Evolutionary conservation across 1,284 basidiomycete species (phyloP).

Genomic region (Pseudomicrostroma phylloplanum): DNA sequence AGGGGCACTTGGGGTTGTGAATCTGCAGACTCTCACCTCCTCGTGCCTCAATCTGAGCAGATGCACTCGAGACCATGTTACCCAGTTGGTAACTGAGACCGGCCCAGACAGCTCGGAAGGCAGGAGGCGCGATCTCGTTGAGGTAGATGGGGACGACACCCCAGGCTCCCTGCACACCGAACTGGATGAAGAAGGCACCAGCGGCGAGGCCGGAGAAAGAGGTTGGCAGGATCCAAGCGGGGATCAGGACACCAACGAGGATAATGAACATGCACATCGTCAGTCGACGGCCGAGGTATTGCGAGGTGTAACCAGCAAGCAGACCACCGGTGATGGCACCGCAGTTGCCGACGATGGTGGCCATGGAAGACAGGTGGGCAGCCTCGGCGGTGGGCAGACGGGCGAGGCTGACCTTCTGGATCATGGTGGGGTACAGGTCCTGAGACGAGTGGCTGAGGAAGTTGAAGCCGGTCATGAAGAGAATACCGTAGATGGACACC

Average conservation of each 20-base stretch:
- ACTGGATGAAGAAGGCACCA: conserved; percentile 55
- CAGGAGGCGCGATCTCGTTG: conserved; percentile 82
- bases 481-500: conserved; percentile 70
- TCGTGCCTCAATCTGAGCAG: conserved; percentile 84
- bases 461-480: conserved; percentile 65
- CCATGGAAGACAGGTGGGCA: conserved; percentile 64
- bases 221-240: conserved; percentile 52
- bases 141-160: conserved; percentile 72
- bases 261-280: conserved; percentile 64
- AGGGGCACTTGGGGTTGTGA: conserved; percentile 29
- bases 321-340: conserved; percentile 71
- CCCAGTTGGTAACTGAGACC: conserved; percentile 76
- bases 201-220: conserved; percentile 49
- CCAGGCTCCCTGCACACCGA: conserved; percentile 54
- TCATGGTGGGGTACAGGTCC: conserved; percentile 44
- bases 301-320: conserved; percentile 70
- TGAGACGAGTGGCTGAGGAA: conserved; percentile 63
- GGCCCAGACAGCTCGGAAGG: conserved; percentile 86
- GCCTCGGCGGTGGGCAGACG: conserved; percentile 19
- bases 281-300: conserved; percentile 80
- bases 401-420: conserved; percentile 36
- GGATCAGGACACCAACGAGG: conserved; percentile 34
- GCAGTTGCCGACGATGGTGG: conserved; percentile 83
- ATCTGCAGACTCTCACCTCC: conserved; percentile 52
- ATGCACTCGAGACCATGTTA: conserved; percentile 75